phyloP scores from a whole-genome alignment of 306 rosid species.

The Datisca glomerata region DNA sequence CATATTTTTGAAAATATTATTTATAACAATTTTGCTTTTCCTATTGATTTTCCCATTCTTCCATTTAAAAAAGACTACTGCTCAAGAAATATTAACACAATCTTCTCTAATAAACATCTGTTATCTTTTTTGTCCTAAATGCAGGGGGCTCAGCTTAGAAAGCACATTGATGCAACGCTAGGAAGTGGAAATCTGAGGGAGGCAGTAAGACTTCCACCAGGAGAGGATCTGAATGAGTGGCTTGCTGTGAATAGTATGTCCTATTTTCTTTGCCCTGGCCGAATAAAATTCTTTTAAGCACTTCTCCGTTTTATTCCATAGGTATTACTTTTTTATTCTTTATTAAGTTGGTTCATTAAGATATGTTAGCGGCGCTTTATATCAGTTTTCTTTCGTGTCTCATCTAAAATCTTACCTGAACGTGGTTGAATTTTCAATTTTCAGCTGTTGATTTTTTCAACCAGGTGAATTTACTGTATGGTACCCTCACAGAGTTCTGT shows the following conservation, averaged over 20 bases:
- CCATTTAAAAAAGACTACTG: too few relatives aligned
- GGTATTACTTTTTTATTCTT: neutral
- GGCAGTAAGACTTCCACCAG: conserved; percentile 99
- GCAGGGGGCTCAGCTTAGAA: conserved; percentile 98
- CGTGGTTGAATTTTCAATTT: conserved; percentile 19
- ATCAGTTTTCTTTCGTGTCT: conserved; percentile 6
- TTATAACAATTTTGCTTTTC: too few relatives aligned
- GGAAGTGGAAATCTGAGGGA: conserved; percentile 98
- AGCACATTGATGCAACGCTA: conserved; percentile 95
- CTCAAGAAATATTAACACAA: too few relatives aligned
- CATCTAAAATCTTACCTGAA: conserved; percentile 14
- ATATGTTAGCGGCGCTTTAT: neutral
- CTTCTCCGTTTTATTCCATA: conserved; percentile 6
- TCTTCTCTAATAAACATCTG: conserved; percentile 2
- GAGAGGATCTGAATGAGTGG: conserved; percentile 99
- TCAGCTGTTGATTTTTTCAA: conserved; percentile 99
- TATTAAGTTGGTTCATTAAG: neutral
- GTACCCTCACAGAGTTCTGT: conserved; percentile 98
- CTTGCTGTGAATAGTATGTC: conserved; percentile 93
- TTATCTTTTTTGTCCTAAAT: conserved; percentile 7
- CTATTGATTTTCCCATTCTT: too few relatives aligned
- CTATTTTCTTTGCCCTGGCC: conserved; percentile 1
- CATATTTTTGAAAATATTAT: too few relatives aligned
- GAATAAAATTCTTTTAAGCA: too few relatives aligned
- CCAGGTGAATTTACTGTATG: conserved; percentile 97